Base-by-base conservation (phyloP, 345 rosid species). In the Raphanus sativus region DNA sequence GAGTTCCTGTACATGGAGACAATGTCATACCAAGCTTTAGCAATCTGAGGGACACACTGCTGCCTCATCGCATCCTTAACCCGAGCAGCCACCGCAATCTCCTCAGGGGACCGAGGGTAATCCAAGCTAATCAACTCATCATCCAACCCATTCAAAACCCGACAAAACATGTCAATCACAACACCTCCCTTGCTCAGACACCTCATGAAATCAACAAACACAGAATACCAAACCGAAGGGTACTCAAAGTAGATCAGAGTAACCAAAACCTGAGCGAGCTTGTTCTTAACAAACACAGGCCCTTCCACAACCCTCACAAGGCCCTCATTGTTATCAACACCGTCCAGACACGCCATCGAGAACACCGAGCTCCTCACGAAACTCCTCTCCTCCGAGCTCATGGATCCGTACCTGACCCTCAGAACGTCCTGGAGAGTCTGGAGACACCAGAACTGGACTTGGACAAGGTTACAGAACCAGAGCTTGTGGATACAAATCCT, bases 31-130 rank as follows among this genome's bases (percentile, higher is more conserved):
- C 98, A 95, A 0, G 89, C 88, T 75, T 85, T 82, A 64, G 92
- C 99, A 64, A 95, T 92, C 86, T 88, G 97, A 70, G 89, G 81
- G n/a, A 90, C 82, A 77, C 98, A 92, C 73, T 92, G 98, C 79
- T 83, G 90, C 91, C 99, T 88, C 96, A 95, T 92, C 2, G 99
- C 91, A 81, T 95, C 98, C 88, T 92, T 95, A 56, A 92, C 91
- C 73, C 84, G 85, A n/a, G 70, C 86, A 2, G 97, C 97, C 9
- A 84, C 96, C 0, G 84, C 79, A 32, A 86, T 71, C 78, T 95
- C 97, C 45, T 91, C 93, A 0, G 86, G 17, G 0, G 84, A 81
- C 78, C 94, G 84, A 0, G 96, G 94, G 65, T 90, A 95, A 86
- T 95, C 98, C 78, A 92, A 81, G 80, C 99, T 90, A 71, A 95